These are phyloP conservation scores for Aspergillus avenaceus DNA, from an alignment of 495 filamentous ascomycete genomes.

Conservation along the genomic window DNA sequence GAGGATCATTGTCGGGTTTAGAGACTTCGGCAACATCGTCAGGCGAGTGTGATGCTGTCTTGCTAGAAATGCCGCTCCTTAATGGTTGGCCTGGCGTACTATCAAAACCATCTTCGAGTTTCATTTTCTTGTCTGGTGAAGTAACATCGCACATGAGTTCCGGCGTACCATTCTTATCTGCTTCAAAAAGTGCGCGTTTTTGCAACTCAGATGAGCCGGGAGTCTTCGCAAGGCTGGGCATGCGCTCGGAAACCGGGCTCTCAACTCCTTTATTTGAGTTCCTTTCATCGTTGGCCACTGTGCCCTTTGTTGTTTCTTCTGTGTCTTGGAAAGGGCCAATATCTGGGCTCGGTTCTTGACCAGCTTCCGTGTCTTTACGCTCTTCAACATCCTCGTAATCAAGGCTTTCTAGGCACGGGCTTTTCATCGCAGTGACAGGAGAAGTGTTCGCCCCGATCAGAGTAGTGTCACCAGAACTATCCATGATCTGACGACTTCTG, in stretches of 20 bases:
- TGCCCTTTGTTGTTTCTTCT: conserved; percentile 10
- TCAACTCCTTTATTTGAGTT: not conserved
- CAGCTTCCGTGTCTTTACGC: not conserved
- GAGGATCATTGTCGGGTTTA: conserved; percentile 15
- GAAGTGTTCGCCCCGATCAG: not conserved
- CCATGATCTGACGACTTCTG: conserved; percentile 9
- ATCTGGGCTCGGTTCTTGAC: conserved; percentile 1
- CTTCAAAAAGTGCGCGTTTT: conserved; percentile 32
- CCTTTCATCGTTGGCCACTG: conserved; percentile 4
- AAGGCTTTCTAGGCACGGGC: conserved; percentile 8
- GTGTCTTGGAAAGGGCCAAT: not conserved
- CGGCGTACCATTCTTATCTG: conserved; percentile 18
- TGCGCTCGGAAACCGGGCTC: not conserved
- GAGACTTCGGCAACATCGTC: conserved; percentile 13
- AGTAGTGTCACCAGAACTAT: conserved; percentile 6
- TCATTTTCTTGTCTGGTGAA: conserved; percentile 25
- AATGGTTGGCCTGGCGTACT: conserved; percentile 15
- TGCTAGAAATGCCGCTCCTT: conserved; percentile 19
- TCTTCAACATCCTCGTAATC: not conserved
- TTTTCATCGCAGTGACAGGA: conserved; percentile 1
- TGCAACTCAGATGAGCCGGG: conserved; percentile 11
- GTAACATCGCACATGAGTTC: conserved; percentile 11
- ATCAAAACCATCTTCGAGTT: conserved; percentile 25
- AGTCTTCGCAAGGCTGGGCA: not conserved
- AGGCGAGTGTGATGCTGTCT: conserved; percentile 14